These are phyloP conservation scores for Leishmania gerbilli DNA, from an alignment of 208 protist genomes.

Conservation along the genomic window DNA sequence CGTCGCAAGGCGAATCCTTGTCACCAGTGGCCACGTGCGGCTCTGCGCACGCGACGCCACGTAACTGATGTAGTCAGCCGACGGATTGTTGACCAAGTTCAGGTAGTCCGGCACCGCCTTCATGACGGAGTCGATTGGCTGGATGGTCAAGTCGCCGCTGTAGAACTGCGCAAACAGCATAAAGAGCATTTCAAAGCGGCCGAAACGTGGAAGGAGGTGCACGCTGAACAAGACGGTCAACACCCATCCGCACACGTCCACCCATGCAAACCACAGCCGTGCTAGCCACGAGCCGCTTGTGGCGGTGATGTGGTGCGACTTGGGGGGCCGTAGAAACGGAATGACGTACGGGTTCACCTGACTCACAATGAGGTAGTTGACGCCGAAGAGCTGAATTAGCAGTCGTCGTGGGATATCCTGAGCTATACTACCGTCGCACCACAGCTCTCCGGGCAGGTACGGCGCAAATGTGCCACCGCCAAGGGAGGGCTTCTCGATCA, in stretches of 20 bases:
- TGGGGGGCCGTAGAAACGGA: constrained; percentile 59
- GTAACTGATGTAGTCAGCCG: constrained; percentile 60
- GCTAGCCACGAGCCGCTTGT: constrained; percentile 25
- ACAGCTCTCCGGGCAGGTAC: constrained; percentile 61
- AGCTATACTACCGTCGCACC: constrained; percentile 69
- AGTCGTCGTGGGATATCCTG: constrained; percentile 64
- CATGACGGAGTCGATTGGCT: constrained; percentile 54
- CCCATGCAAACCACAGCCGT: constrained; percentile 32
- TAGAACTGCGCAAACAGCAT: constrained; percentile 59
- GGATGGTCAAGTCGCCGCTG: constrained; percentile 68
- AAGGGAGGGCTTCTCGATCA: constrained; percentile 55
- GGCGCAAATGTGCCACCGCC: constrained; percentile 37
- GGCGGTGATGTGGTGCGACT: constrained; percentile 29
- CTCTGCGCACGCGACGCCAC: constrained; percentile 43
- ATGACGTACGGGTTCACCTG: constrained; percentile 87
- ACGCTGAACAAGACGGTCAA: constrained; percentile 45
- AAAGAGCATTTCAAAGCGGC: constrained; percentile 41
- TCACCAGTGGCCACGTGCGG: constrained; percentile 68
- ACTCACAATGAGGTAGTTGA: constrained; percentile 80
- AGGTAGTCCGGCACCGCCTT: constrained; percentile 63
- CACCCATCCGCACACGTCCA: constrained; percentile 38
- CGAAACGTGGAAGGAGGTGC: constrained; percentile 43
- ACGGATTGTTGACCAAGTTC: constrained; percentile 71
- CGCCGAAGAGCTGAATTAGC: constrained; percentile 70
- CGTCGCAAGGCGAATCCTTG: constrained; percentile 47